Evolutionary conservation across 208 protist genomes (phyloP), one percentile per base, ranked within the genome.

Genomic region (Crithidia fasciculata): DNA sequence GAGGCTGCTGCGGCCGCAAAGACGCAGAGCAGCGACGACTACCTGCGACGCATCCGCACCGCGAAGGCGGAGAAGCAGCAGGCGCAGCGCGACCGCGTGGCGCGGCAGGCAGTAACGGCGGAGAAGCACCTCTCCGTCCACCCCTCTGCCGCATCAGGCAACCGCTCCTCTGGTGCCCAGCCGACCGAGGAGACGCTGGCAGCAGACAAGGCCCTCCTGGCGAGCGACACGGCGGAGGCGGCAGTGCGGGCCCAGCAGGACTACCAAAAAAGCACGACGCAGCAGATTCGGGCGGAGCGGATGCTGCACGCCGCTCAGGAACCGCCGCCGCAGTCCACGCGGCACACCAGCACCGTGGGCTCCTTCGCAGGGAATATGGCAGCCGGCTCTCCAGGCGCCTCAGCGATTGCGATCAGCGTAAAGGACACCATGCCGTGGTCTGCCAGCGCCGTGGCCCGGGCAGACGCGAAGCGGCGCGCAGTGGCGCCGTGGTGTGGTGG

Each of bases 21-120:
- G 37, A 40, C 5, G 6, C 61, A 70, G 36, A 66, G 66, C 54
- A 69, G 74, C 15, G 64, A 83, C 54, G 76, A 76, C 43, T 95
- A 92, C 69, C 66, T 96, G 66, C 67, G 69, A 18, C 61, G 72
- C 52, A 93, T 92, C 47, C 84, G 81, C 60, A 69, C 78, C 16
- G 72, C 80, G 8, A 89, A 91, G 60, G 71, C 82, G 19, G 86
- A 95, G 63, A 72, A 83, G 16, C 69, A 67, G 10, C 77, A 82
- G 50, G 71, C 85, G 15, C 87, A 76, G 37, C 74, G 81, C n/a
- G 90, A 95, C 63, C 88, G 87, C 64, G 76, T 86, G 58, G 78
- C 84, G 50, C 84, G 87, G 44, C 81, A 84, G 70, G 88, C 82
- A 66, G 63, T 82, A 5, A 67, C 74, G 19, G 81, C 73, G 18